A percentile compares a stretch with the other conserved stretches of the same genome.
Conservation (phyloP, 2,329 filamentous ascomycete genomes). For the Talaromyces albobiverticillius region DNA sequence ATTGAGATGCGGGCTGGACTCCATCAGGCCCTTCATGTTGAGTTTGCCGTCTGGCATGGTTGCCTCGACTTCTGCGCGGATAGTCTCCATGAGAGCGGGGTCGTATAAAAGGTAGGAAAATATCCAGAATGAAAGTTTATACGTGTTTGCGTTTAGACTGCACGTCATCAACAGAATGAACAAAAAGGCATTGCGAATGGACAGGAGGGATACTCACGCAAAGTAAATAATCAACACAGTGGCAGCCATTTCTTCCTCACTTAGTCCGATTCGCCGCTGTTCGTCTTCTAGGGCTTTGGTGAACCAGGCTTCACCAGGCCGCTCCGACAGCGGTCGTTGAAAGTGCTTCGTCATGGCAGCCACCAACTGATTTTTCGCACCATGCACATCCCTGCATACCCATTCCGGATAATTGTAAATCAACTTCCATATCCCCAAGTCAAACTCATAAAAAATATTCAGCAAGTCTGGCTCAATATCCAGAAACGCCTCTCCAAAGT, state of each 20-base stretch:
- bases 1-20: background rate
- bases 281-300: background rate
- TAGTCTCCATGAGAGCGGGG: background rate
- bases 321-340: background rate
- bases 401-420: background rate
- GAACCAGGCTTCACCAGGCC: background rate
- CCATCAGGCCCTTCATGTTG: background rate
- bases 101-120: background rate
- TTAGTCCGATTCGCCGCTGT: background rate
- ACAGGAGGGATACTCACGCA: background rate
- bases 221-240: background rate
- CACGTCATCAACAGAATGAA: background rate
- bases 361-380: background rate
- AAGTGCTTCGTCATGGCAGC: slow-evolving; percentile 1
- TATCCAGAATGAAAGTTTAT: background rate
- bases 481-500: slow-evolving; percentile 4
- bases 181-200: background rate
- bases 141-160: background rate
- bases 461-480: background rate
- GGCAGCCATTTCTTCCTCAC: background rate
- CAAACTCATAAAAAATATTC: background rate
- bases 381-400: background rate
- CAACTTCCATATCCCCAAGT: background rate
- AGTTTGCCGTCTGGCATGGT: background rate
- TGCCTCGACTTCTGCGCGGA: background rate